Evolutionary conservation across 192 early-diverging fungal species (phyloP).

Genomic region (Radiomyces spectabilis): DNA sequence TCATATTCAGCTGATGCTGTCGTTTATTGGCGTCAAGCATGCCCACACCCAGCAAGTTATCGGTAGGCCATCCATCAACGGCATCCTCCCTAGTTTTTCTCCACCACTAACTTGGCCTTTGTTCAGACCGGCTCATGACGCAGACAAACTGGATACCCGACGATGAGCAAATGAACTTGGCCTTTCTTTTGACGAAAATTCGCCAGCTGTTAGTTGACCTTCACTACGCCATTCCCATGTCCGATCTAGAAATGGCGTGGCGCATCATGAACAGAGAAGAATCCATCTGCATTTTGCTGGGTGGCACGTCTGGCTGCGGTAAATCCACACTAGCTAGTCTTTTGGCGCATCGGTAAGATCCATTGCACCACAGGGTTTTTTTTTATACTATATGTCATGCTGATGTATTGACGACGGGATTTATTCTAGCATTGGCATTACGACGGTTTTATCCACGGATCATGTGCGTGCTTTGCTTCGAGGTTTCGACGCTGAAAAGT

Average conservation of each 20-base stretch:
- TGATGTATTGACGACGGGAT: too few species aligned
- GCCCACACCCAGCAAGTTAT: conserved; percentile 4
- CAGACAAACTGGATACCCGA: background rate
- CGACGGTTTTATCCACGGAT: conserved; percentile 20
- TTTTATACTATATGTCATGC: too few species aligned
- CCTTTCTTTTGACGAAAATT: background rate
- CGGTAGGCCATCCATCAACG: background rate
- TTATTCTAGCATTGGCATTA: conserved; percentile 17
- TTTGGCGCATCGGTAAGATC: conserved; percentile 9
- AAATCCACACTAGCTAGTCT: conserved; percentile 18
- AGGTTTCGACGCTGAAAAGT: conserved; percentile 8
- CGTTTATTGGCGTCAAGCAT: conserved; percentile 14
- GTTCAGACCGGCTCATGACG: background rate
- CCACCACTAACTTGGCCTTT: background rate
- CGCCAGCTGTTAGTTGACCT: background rate
- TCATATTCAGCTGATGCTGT: conserved; percentile 10
- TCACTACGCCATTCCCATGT: conserved; percentile 3
- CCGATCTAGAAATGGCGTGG: conserved; percentile 11
- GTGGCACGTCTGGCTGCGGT: conserved; percentile 20
- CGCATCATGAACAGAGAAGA: conserved; percentile 4
- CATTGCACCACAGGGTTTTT: too few species aligned
- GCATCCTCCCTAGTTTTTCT: background rate
- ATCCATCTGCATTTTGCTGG: conserved; percentile 14
- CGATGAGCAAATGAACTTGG: background rate
- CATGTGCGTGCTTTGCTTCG: conserved; percentile 14